These are phyloP conservation scores for Beauveria rudraprayagi DNA, from an alignment of 2,329 filamentous ascomycete species.

Conservation along the genomic window DNA sequence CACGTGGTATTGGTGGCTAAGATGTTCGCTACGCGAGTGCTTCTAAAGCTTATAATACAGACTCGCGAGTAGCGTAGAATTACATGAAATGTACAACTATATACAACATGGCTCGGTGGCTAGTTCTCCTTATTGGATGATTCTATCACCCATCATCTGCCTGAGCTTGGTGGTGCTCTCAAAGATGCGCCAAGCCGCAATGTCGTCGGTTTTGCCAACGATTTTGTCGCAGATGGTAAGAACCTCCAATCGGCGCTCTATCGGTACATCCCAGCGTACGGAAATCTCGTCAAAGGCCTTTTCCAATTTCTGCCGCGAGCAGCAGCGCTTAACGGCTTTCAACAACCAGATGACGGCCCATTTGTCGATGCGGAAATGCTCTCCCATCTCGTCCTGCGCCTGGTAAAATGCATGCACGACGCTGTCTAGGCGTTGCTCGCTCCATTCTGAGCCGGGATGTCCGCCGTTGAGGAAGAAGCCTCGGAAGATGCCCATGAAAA, in stretches of 20 bases:
- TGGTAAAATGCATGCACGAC: slow-evolving; percentile 59
- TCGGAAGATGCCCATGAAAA: slow-evolving; percentile 76
- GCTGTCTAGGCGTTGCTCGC: slow-evolving; percentile 53
- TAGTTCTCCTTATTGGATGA: not conserved
- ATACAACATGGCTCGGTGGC: not conserved
- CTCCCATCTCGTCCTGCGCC: slow-evolving; percentile 39
- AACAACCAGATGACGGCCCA: slow-evolving; percentile 57
- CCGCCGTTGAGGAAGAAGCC: slow-evolving; percentile 72
- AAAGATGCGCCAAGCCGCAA: slow-evolving; percentile 4
- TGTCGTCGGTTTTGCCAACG: not conserved
- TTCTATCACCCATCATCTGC: not conserved
- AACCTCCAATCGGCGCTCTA: not conserved
- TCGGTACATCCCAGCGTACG: slow-evolving; percentile 32
- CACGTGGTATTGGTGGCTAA: not conserved
- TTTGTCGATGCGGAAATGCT: slow-evolving; percentile 43
- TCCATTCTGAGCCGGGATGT: slow-evolving; percentile 60
- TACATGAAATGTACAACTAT: slow-evolving; percentile 4
- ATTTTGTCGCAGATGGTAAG: slow-evolving; percentile 8
- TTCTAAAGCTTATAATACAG: not conserved
- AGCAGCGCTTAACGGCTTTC: slow-evolving; percentile 55
- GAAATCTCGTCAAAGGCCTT: slow-evolving; percentile 45
- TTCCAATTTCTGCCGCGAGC: slow-evolving; percentile 41
- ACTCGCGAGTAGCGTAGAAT: slow-evolving; percentile 13
- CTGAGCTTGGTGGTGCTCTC: not conserved
- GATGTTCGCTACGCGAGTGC: not conserved